A percentile compares a stretch with the other conserved stretches of the same genome.
phyloP scores from a whole-genome alignment of 768 basidiomycete genomes.

The Symmetrospora coprosmae region DNA sequence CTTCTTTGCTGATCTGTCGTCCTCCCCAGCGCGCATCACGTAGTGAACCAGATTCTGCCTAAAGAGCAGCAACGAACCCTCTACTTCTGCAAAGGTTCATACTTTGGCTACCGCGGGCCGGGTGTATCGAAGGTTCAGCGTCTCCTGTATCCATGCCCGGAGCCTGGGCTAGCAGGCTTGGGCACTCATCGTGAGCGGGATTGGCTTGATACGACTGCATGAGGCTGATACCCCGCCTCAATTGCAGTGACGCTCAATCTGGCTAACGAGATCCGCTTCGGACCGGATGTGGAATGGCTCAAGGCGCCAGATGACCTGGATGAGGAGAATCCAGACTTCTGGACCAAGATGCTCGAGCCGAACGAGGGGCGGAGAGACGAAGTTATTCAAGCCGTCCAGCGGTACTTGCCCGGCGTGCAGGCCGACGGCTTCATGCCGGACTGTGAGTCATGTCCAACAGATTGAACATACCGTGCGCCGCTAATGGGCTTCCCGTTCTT shows the following conservation, averaged over 20 bases:
- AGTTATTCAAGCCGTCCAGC: conserved; percentile 59
- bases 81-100: conserved; percentile 71
- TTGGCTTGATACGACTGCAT: not conserved
- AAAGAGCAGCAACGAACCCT: conserved; percentile 36
- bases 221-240: not conserved
- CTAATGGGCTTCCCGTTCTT: not conserved
- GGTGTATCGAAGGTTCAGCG: conserved; percentile 54
- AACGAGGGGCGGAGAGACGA: conserved; percentile 47
- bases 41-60: conserved; percentile 30
- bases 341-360: conserved; percentile 53
- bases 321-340: conserved; percentile 54
- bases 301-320: conserved; percentile 39
- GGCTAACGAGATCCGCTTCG: conserved; percentile 70
- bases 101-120: conserved; percentile 71
- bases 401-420: conserved; percentile 55
- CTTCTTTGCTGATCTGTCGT: not conserved
- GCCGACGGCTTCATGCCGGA: conserved; percentile 57
- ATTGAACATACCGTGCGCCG: not conserved
- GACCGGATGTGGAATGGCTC: conserved; percentile 84
- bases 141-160: conserved; percentile 83
- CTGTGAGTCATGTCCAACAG: conserved; percentile 44
- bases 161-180: conserved; percentile 54
- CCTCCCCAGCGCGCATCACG: conserved; percentile 31
- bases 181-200: conserved; percentile 64
- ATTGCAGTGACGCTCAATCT: conserved; percentile 48